phyloP scores from a whole-genome alignment of 805 yeast genomes.

The Candida maris region DNA sequence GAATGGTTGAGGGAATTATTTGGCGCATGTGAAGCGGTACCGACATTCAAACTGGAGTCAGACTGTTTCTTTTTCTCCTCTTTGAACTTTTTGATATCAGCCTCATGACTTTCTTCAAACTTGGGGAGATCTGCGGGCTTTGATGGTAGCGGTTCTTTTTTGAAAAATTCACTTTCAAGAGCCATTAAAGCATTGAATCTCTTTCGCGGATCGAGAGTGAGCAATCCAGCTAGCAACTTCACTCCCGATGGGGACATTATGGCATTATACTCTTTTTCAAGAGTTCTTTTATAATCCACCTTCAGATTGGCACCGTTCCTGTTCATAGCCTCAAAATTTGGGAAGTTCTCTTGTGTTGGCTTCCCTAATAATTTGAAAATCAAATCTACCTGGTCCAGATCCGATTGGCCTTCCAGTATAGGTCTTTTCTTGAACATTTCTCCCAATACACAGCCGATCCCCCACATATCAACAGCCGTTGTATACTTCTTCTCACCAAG shows the following conservation, averaged over 20 bases:
- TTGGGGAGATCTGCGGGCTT: conserved; percentile 51
- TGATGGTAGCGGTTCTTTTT: conserved; percentile 61
- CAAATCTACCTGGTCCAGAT: conserved; percentile 79
- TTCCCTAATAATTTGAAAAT: conserved; percentile 82
- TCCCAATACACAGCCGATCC: conserved; percentile 92
- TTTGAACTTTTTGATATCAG: conserved; percentile 63
- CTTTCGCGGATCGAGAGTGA: conserved; percentile 65
- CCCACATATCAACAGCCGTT: conserved; percentile 97
- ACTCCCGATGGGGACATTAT: conserved; percentile 40
- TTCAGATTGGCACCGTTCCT: conserved; percentile 40
- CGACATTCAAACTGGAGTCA: neutral
- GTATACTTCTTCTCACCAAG: conserved; percentile 84
- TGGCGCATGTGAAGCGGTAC: conserved; percentile 7
- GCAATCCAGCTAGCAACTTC: conserved; percentile 54
- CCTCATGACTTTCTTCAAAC: conserved; percentile 86
- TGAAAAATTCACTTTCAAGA: conserved; percentile 64
- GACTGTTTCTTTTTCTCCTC: conserved; percentile 26
- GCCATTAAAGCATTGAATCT: conserved; percentile 83
- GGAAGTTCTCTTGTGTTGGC: conserved; percentile 61
- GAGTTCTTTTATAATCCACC: conserved; percentile 34
- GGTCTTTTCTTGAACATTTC: conserved; percentile 83
- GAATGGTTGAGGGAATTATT: conserved; percentile 18
- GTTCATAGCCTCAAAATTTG: conserved; percentile 57
- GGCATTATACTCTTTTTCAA: conserved; percentile 48
- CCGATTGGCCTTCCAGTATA: conserved; percentile 79